Evolutionary conservation across 768 basidiomycete genomes (phyloP).

Genomic region (Tubosaeta sp.): DNA sequence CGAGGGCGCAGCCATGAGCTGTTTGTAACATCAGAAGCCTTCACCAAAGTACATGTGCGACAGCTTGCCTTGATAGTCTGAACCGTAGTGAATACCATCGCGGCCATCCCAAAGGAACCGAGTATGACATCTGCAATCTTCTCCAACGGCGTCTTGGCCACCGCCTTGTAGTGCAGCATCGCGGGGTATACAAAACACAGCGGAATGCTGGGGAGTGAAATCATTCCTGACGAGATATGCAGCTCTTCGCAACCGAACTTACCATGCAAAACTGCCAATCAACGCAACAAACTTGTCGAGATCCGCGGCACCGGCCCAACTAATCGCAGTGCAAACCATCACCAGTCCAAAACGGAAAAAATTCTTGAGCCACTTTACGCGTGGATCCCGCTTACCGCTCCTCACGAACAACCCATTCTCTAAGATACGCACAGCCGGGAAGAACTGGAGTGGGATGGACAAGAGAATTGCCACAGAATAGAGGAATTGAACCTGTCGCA

Average conservation of each 20-base stretch:
- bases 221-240: conserved; percentile 9
- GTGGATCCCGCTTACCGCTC: conserved; percentile 75
- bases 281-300: conserved; percentile 95
- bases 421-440: conserved; percentile 96
- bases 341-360: conserved; percentile 74
- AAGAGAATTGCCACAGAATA: conserved; percentile 92
- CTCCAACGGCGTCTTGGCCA: conserved; percentile 63
- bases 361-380: conserved; percentile 98
- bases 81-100: conserved; percentile 71
- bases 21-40: conserved; percentile 9
- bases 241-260: conserved; percentile 21
- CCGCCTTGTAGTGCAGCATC: conserved; percentile 87
- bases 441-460: conserved; percentile 91
- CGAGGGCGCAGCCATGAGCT: conserved; percentile 54
- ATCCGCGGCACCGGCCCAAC: conserved; percentile 79
- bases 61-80: conserved; percentile 67
- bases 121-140: conserved; percentile 68
- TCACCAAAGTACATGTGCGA: neutral
- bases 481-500: conserved; percentile 65
- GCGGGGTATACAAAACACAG: conserved; percentile 93
- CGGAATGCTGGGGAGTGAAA: conserved; percentile 59
- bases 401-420: conserved; percentile 91
- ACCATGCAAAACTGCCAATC: conserved; percentile 94
- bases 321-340: conserved; percentile 75
- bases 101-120: conserved; percentile 69